Evolutionary conservation across 1,139 yeast genomes (phyloP).

Genomic region (Taphrina deformans): DNA sequence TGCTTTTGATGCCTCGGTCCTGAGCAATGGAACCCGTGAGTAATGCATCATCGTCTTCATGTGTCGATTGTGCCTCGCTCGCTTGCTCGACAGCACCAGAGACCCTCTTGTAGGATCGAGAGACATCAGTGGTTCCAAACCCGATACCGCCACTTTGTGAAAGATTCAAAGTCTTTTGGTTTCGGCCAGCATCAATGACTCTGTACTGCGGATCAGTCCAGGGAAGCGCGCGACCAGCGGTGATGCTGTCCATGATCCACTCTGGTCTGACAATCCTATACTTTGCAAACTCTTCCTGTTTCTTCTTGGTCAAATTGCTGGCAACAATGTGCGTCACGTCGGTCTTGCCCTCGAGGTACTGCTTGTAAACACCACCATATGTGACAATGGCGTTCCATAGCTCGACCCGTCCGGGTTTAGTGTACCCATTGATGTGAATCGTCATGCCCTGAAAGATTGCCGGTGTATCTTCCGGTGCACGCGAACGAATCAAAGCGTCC

Average conservation of each 20-base stretch:
- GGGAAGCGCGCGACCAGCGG: slow-evolving; percentile 52
- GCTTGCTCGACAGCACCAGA: neutral
- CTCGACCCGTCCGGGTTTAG: slow-evolving; percentile 71
- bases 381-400: slow-evolving; percentile 68
- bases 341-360: slow-evolving; percentile 66
- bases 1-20: neutral
- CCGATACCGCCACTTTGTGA: neutral
- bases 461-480: slow-evolving; percentile 41
- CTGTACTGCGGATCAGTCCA: slow-evolving; percentile 63
- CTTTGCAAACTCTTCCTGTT: slow-evolving; percentile 61
- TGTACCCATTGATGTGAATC: slow-evolving; percentile 70
- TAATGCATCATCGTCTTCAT: neutral
- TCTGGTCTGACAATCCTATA: slow-evolving; percentile 76
- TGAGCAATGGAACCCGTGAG: neutral
- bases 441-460: slow-evolving; percentile 62
- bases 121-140: neutral
- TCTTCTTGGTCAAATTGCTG: slow-evolving; percentile 68
- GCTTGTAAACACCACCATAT: slow-evolving; percentile 78
- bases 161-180: neutral
- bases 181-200: slow-evolving; percentile 46
- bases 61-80: neutral
- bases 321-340: slow-evolving; percentile 85
- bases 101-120: slow-evolving; percentile 6
- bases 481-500: slow-evolving; percentile 47
- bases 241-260: slow-evolving; percentile 74